Evolutionary conservation across 257 asterid genomes (phyloP).

Genomic region (Euphrasia confusa): DNA sequence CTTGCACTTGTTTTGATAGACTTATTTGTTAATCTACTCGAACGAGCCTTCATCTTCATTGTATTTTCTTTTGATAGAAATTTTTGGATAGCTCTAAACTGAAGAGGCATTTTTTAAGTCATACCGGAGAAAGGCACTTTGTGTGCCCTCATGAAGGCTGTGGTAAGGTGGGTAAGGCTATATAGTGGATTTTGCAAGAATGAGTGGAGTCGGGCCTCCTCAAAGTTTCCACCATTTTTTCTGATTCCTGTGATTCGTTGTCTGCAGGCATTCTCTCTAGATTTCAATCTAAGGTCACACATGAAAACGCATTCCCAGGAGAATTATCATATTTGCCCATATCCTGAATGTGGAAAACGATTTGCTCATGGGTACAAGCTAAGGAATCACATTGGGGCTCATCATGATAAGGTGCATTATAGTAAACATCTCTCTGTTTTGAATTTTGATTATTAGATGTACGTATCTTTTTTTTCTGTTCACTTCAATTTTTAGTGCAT

Average conservation of each 20-base stretch:
- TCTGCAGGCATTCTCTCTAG: slow-evolving; percentile 94
- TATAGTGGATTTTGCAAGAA: not conserved
- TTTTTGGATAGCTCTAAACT: slow-evolving; percentile 98
- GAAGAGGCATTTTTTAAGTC: slow-evolving; percentile 91
- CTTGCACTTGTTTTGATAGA: no score
- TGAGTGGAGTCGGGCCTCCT: not conserved
- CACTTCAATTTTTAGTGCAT: not conserved
- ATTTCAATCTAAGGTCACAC: slow-evolving; percentile 93
- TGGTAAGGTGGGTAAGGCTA: slow-evolving; percentile 75
- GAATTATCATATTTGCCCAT: slow-evolving; percentile 93
- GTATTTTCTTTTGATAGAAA: slow-evolving; percentile 39
- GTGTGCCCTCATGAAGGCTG: slow-evolving; percentile 99
- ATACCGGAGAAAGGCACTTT: slow-evolving; percentile 93
- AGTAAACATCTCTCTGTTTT: not conserved
- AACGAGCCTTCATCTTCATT: no score
- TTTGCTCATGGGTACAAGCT: slow-evolving; percentile 97
- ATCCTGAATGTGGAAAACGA: slow-evolving; percentile 93
- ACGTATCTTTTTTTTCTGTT: not conserved
- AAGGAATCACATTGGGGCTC: slow-evolving; percentile 87
- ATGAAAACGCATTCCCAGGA: slow-evolving; percentile 99
- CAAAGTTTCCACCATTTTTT: not conserved
- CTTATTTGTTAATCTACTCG: no score
- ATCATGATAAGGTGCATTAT: slow-evolving; percentile 67
- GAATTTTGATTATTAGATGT: not conserved
- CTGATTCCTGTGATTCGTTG: not conserved